Base-by-base conservation (phyloP, 2,329 filamentous ascomycete species). In the Passalora sequoiae region DNA sequence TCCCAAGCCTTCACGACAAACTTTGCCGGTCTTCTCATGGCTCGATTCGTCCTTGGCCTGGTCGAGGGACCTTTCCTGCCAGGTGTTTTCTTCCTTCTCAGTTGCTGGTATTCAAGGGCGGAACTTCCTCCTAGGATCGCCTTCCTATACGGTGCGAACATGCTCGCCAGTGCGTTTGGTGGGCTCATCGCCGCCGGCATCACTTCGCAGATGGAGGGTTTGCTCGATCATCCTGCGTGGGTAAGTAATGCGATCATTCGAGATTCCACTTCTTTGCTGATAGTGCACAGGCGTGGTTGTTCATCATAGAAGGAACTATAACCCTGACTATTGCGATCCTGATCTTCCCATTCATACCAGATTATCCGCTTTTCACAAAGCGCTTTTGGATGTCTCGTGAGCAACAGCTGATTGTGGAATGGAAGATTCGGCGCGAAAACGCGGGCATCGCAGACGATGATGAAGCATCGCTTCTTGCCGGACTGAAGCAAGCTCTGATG, bases 31-130 rank as follows among this genome's bases (percentile, higher is more conserved):
- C 58, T 77, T 0, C 55, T 77, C 2, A 66, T 65, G 0, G 68
- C 70, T 17, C 64, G 75, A 0, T 74, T 77, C 58, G 68, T 75
- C 21, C 60, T 74, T 2, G 70, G 70, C 4, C 65, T 72, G 12
- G 61, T 61, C 0, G 74, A 77, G 50, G 74, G 76, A 0, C 73
- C 72, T 0, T 76, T 72, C 50, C 75, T 75, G 37, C 72, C 73
- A 8, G 65, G 66, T 16, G 71, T 70, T 0, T 60, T 75, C 2
- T 69, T 72, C 31, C 41, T 73, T 2, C 70, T 73, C 69, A 67
- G 63, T 4, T 70, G 64, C 0, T 75, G 70, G 69, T 76, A 75
- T 46, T 76, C 71, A 1, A 69, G 69, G 43, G 62, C 66, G 10
- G 73, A 76, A 50, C 41, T 60, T 12, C 50, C 50, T 4, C 44